Conservation (phyloP, 139 green algal species). For the Micractinium conductrix region DNA sequence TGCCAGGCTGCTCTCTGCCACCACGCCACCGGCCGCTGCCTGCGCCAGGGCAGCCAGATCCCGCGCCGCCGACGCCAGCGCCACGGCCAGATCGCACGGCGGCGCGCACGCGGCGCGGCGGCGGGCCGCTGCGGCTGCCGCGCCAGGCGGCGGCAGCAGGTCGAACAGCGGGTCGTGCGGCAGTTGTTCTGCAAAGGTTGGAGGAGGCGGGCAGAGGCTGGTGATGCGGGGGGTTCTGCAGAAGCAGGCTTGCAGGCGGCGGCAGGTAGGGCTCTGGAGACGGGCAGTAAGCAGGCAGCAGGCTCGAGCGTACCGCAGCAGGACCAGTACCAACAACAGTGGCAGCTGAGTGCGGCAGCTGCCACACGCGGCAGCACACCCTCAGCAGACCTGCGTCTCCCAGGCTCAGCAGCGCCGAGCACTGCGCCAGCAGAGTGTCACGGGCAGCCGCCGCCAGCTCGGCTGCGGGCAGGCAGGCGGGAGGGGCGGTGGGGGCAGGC, state of each 20-base stretch:
- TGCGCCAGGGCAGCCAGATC: not conserved
- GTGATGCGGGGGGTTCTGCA: no score
- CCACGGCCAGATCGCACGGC: not conserved
- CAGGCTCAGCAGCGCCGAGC: not conserved
- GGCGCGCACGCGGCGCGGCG: not conserved
- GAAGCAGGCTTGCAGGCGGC: no score
- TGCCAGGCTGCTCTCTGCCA: not conserved
- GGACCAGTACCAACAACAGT: no score
- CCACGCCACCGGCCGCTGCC: not conserved
- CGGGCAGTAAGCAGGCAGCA: no score
- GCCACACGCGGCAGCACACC: no score
- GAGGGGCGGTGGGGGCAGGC: not conserved
- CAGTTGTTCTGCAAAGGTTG: not conserved
- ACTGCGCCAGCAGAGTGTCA: conserved; percentile 4
- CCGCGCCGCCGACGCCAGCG: not conserved
- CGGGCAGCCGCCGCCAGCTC: conserved; percentile 13
- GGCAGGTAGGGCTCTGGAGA: no score
- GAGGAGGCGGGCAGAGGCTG: no score
- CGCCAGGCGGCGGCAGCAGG: not conserved
- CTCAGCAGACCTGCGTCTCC: not conserved
- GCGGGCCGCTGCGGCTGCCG: not conserved
- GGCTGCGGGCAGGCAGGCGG: conserved; percentile 1
- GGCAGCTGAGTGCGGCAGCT: no score
- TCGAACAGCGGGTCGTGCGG: conserved; percentile 21
- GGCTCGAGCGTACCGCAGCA: no score